Percentiles rank a stretch among this genome's conserved stretches.
Conservation (phyloP, 192 early-diverging fungal species). For the Coemansia sp. region DNA sequence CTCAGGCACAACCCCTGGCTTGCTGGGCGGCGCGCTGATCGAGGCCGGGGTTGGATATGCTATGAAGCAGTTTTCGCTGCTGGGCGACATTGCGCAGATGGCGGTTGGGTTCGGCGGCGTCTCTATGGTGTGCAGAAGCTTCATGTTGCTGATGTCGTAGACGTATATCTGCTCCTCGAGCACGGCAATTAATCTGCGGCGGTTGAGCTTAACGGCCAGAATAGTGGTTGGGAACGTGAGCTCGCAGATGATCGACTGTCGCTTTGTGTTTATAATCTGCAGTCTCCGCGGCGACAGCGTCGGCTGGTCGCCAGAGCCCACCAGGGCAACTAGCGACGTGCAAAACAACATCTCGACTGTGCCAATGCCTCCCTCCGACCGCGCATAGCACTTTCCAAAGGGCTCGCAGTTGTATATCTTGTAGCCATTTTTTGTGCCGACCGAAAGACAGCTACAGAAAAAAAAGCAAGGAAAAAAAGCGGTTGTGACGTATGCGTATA, state of each 20-base stretch:
- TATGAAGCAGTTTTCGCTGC: constrained; percentile 91
- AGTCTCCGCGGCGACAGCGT: constrained; percentile 82
- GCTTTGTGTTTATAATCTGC: constrained; percentile 97
- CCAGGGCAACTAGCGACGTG: constrained; percentile 94
- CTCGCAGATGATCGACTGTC: constrained; percentile 97
- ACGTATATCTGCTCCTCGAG: constrained; percentile 96
- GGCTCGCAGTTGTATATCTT: constrained; percentile 98
- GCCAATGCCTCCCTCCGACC: constrained; percentile 87
- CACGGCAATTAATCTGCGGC: constrained; percentile 88
- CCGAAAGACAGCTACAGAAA: constrained; percentile 77
- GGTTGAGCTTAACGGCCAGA: constrained; percentile 93
- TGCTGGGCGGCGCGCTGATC: constrained; percentile 58
- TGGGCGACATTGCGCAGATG: constrained; percentile 88
- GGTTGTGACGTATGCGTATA: constrained; percentile 2
- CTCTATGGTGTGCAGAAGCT: constrained; percentile 92
- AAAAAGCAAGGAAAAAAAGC: not conserved
- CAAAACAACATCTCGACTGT: constrained; percentile 98
- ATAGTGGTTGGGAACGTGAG: constrained; percentile 92
- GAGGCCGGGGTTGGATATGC: constrained; percentile 86
- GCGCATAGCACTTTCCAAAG: constrained; percentile 90
- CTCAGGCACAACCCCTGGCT: constrained; percentile 44
- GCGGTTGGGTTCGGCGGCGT: constrained; percentile 89
- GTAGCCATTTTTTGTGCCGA: constrained; percentile 80
- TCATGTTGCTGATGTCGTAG: constrained; percentile 99
- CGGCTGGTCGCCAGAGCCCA: constrained; percentile 90